A percentile compares a stretch with the other conserved stretches of the same genome.
These are phyloP conservation scores for Ostreobium quekettii DNA, from an alignment of 139 green algal species.

Conservation along the genomic window DNA sequence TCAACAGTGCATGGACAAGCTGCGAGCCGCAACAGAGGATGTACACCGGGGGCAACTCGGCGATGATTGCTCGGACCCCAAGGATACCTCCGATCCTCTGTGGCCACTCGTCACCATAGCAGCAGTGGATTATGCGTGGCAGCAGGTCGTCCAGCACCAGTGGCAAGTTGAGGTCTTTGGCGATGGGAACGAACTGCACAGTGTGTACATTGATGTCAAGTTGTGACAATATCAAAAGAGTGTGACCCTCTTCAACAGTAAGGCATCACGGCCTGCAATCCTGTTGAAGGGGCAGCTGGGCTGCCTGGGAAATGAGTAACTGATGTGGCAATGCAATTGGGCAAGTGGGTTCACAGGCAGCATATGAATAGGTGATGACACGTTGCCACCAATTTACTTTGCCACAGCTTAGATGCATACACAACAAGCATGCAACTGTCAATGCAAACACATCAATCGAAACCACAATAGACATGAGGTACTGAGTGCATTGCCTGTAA, in stretches of 20 bases:
- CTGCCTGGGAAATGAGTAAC: background rate
- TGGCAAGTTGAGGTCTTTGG: conserved; percentile 31
- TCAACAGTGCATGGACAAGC: conserved; percentile 52
- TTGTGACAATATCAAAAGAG: too few relatives aligned
- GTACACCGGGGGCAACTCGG: conserved; percentile 41
- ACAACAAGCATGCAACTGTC: too few relatives aligned
- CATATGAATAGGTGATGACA: too few relatives aligned
- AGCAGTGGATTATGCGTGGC: conserved; percentile 73
- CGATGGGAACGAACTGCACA: background rate
- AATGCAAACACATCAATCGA: too few relatives aligned
- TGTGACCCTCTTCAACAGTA: too few relatives aligned
- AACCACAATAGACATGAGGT: too few relatives aligned
- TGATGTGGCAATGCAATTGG: too few relatives aligned
- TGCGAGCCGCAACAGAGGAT: conserved; percentile 31
- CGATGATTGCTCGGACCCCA: conserved; percentile 48
- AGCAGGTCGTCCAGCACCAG: conserved; percentile 70
- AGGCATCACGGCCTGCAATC: background rate
- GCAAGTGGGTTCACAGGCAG: too few relatives aligned
- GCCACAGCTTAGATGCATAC: too few relatives aligned
- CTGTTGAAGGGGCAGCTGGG: background rate
- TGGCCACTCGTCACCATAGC: conserved; percentile 76
- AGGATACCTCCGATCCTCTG: conserved; percentile 52
- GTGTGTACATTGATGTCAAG: background rate
- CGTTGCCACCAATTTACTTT: too few relatives aligned
- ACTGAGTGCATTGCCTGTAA: too few relatives aligned